Percentiles rank a stretch among this genome's conserved stretches.
Evolutionary conservation across 2,329 filamentous ascomycete genomes (phyloP).

Genomic region (Calonectria pteridis): DNA sequence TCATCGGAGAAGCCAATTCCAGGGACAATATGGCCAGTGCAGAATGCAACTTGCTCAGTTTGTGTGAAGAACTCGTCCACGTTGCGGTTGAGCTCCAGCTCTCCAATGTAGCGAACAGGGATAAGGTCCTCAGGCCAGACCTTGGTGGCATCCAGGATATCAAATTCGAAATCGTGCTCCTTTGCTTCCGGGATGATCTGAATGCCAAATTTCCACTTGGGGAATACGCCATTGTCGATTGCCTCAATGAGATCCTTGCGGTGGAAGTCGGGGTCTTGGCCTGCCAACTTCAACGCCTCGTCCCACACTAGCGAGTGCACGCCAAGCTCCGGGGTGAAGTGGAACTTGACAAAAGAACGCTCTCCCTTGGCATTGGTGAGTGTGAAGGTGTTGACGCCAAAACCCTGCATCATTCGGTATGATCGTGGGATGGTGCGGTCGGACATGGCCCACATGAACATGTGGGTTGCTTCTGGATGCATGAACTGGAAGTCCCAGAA

Average conservation of each 20-base stretch:
- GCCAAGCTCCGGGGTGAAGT: constrained; percentile 80
- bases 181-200: constrained; percentile 79
- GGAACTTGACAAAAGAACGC: constrained; percentile 82
- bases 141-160: constrained; percentile 88
- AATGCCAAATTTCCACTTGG: constrained; percentile 87
- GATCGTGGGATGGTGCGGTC: constrained; percentile 80
- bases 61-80: constrained; percentile 86
- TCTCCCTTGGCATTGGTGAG: constrained; percentile 77
- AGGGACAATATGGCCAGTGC: constrained; percentile 82
- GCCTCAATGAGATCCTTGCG: constrained; percentile 82
- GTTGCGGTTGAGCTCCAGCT: constrained; percentile 83
- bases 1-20: constrained; percentile 84
- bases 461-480: constrained; percentile 79
- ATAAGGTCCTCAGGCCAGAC: constrained; percentile 85
- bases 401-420: constrained; percentile 88
- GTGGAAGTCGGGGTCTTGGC: constrained; percentile 85
- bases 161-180: constrained; percentile 85
- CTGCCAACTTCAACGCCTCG: constrained; percentile 79
- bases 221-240: constrained; percentile 77
- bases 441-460: constrained; percentile 84
- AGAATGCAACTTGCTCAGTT: constrained; percentile 87
- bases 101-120: constrained; percentile 82
- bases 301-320: constrained; percentile 85
- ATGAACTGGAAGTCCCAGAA: constrained; percentile 80
- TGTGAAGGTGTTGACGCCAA: constrained; percentile 84